These are phyloP conservation scores for Aspergillus nomiae DNA, from an alignment of 2,329 filamentous ascomycete species.

Conservation along the genomic window DNA sequence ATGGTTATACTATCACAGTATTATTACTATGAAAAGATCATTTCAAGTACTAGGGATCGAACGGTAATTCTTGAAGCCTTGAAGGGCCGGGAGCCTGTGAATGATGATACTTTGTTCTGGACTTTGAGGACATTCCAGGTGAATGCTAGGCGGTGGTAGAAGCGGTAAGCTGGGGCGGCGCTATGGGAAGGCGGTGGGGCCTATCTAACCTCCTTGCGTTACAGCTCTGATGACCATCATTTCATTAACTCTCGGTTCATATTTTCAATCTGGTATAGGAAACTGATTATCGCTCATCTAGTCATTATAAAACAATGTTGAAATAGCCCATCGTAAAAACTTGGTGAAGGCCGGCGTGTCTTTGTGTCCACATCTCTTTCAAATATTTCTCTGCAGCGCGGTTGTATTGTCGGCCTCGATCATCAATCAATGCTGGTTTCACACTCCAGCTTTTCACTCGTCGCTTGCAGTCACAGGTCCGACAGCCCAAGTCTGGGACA, in stretches of 20 bases:
- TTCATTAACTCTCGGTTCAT: neutral
- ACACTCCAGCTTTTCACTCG: conserved; percentile 31
- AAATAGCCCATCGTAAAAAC: conserved; percentile 24
- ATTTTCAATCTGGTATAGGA: neutral
- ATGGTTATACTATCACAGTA: conserved; percentile 20
- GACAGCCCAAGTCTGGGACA: conserved; percentile 24
- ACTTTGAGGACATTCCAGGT: neutral
- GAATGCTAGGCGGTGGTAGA: neutral
- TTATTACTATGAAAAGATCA: neutral
- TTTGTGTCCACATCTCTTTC: conserved; percentile 31
- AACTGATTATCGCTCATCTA: neutral
- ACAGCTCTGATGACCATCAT: neutral
- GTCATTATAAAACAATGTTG: conserved; percentile 15
- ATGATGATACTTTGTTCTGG: neutral
- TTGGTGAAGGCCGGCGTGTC: conserved; percentile 26
- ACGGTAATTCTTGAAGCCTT: neutral
- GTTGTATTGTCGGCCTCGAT: conserved; percentile 26
- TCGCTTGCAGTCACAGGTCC: conserved; percentile 28
- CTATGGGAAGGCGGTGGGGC: neutral
- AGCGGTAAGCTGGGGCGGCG: neutral
- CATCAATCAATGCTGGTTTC: conserved; percentile 31
- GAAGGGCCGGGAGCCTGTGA: neutral
- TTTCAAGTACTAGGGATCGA: neutral
- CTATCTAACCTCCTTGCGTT: neutral
- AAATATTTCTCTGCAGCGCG: conserved; percentile 30